phyloP scores from a whole-genome alignment of 140 eudicot species.

The Ambrosia hybrid region DNA sequence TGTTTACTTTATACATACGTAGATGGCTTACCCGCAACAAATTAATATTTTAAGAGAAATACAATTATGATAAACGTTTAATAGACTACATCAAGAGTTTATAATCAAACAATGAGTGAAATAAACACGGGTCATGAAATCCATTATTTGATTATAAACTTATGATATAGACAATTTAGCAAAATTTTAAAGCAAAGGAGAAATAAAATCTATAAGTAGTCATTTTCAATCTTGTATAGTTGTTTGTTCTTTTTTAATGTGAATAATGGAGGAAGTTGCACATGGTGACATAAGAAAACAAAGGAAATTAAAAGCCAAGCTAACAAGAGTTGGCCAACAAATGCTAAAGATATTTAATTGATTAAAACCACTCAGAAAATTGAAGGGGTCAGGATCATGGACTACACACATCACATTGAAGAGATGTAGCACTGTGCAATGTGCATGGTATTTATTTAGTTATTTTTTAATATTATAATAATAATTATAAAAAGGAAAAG shows the following conservation, averaged over 20 bases:
- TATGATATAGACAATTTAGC: not conserved
- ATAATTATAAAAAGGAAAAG: not conserved
- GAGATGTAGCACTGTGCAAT: slow-evolving; percentile 9
- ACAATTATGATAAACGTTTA: not conserved
- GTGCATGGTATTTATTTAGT: slow-evolving; percentile 17
- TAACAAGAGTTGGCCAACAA: slow-evolving; percentile 35
- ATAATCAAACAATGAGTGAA: not conserved
- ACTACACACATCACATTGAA: slow-evolving; percentile 38
- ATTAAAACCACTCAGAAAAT: slow-evolving; percentile 30
- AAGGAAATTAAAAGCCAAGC: slow-evolving; percentile 31
- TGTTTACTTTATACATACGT: not conserved
- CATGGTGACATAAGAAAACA: slow-evolving; percentile 36
- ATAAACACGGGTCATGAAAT: not conserved
- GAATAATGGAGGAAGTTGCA: slow-evolving; percentile 27
- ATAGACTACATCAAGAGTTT: not conserved
- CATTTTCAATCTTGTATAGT: too few species aligned
- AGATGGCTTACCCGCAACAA: not conserved
- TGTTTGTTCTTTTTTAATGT: not conserved
- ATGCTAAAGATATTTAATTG: slow-evolving; percentile 29
- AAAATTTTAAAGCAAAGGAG: too few species aligned
- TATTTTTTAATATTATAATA: slow-evolving; percentile 1
- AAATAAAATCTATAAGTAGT: too few species aligned
- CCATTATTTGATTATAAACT: not conserved
- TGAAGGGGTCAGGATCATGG: slow-evolving; percentile 28
- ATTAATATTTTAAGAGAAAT: too few species aligned